These are phyloP conservation scores for Eutypa lata DNA, from an alignment of 2,329 filamentous ascomycete genomes.

Conservation along the genomic window DNA sequence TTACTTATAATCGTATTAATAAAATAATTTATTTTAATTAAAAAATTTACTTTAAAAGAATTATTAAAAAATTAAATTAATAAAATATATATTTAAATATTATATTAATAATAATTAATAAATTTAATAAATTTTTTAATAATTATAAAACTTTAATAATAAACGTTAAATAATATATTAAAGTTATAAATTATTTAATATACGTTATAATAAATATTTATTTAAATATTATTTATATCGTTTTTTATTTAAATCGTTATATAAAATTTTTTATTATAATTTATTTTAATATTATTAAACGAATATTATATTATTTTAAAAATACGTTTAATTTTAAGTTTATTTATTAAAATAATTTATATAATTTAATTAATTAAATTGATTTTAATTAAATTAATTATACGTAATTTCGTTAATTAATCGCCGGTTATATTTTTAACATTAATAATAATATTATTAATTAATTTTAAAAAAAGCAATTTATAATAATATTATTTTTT, in stretches of 20 bases:
- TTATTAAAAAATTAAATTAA: conserved; percentile 2
- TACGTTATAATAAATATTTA: no score
- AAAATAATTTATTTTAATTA: conserved; percentile 6
- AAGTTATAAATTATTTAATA: background rate
- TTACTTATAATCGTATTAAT: conserved; percentile 1
- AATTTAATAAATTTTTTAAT: conserved; percentile 4
- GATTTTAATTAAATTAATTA: background rate
- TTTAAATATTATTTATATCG: background rate
- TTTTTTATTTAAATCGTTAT: conserved; percentile 5
- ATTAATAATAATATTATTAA: background rate
- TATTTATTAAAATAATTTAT: background rate
- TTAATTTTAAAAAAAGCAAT: background rate
- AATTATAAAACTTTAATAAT: background rate
- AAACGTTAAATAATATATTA: conserved; percentile 5
- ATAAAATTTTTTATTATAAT: conserved; percentile 6
- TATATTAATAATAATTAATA: conserved; percentile 4
- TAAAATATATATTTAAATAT: conserved; percentile 1
- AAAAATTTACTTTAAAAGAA: conserved; percentile 1
- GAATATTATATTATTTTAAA: background rate
- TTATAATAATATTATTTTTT: background rate
- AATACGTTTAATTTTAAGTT: background rate
- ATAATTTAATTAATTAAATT: background rate
- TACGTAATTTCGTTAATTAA: background rate
- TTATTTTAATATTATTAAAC: background rate
- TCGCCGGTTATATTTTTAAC: background rate